These are phyloP conservation scores for Symbiodinium natans DNA, from an alignment of 73 alveolate species.

Conservation along the genomic window DNA sequence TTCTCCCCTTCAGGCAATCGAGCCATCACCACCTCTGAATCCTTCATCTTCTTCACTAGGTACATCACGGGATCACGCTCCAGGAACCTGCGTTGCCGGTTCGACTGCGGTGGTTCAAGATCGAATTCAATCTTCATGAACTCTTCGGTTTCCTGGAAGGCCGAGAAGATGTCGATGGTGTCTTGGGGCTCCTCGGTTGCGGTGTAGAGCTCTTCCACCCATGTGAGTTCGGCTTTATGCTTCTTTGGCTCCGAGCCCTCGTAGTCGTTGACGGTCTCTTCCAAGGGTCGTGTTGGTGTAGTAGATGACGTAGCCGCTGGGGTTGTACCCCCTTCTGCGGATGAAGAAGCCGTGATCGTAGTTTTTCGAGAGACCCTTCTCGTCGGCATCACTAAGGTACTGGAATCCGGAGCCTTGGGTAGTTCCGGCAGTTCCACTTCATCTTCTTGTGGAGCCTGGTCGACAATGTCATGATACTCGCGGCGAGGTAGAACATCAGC, in stretches of 20 bases:
- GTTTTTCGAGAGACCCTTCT: neutral
- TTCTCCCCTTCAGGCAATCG: neutral
- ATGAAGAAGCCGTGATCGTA: neutral
- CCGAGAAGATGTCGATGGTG: neutral
- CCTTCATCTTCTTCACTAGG: neutral
- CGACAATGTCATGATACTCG: neutral
- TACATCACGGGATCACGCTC: too few relatives aligned
- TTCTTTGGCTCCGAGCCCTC: too few relatives aligned
- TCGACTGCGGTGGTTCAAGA: neutral
- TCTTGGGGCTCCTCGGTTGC: too few relatives aligned
- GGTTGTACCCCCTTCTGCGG: neutral
- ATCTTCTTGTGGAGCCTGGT: neutral
- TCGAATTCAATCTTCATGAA: neutral
- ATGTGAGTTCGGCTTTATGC: too few relatives aligned
- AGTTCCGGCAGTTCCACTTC: neutral
- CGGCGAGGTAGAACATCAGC: neutral
- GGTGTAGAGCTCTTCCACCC: neutral
- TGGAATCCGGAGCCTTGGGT: neutral
- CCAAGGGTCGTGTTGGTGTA: neutral
- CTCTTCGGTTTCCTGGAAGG: neutral
- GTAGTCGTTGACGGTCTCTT: neutral
- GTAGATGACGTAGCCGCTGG: neutral
- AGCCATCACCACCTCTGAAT: neutral
- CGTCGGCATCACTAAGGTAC: neutral
- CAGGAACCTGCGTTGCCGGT: neutral